phyloP scores from a whole-genome alignment of 148 eudicot species.

The Oxyria digyna region DNA sequence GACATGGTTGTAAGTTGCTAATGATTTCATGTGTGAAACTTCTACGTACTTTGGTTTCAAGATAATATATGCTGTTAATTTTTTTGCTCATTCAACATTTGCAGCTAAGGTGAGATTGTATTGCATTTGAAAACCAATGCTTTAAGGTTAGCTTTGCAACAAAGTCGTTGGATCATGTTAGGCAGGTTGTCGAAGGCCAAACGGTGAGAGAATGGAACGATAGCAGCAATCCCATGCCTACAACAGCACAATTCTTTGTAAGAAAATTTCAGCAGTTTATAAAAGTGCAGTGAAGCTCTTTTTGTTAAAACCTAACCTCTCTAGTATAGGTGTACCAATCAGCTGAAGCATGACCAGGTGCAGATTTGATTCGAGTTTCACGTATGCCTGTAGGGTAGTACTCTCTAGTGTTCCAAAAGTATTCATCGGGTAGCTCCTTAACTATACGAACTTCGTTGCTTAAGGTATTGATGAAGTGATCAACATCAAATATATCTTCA shows the following conservation, averaged over 20 bases:
- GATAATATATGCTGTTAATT: no score
- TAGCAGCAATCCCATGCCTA: constrained; percentile 90
- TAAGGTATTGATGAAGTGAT: constrained; percentile 67
- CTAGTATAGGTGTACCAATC: constrained; percentile 82
- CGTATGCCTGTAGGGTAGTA: constrained; percentile 87
- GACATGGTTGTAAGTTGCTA: no score
- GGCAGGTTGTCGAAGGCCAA: constrained; percentile 82
- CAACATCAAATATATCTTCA: constrained; percentile 75
- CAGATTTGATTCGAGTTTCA: constrained; percentile 80
- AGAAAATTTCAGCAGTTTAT: not conserved
- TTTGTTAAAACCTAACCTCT: constrained; percentile 30
- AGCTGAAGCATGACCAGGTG: constrained; percentile 93
- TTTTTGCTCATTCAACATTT: no score
- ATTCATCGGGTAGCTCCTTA: constrained; percentile 61
- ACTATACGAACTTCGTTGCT: constrained; percentile 57
- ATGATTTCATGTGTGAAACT: no score
- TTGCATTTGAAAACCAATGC: constrained; percentile 64
- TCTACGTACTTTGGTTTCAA: no score
- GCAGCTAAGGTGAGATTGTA: no score
- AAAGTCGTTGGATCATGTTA: constrained; percentile 60
- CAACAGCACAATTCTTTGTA: constrained; percentile 27
- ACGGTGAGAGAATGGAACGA: constrained; percentile 94
- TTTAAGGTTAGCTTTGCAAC: constrained; percentile 89
- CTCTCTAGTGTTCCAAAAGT: constrained; percentile 88
- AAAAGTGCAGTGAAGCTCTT: not conserved